Conservation (phyloP, 2,329 filamentous ascomycete genomes). For the Amauroascus verrucosus region DNA sequence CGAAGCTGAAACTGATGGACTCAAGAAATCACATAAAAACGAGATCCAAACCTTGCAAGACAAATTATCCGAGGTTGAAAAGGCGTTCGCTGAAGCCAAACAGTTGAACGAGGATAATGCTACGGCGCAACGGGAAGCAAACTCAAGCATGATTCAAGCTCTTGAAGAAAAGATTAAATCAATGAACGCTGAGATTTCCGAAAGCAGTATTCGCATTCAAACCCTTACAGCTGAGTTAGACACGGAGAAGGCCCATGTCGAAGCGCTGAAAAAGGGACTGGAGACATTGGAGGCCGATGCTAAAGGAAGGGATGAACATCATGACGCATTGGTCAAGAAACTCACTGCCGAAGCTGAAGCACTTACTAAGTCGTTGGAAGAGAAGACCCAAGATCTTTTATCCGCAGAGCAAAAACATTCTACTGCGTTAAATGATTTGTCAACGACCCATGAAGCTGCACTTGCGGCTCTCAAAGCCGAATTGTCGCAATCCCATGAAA, state of each 20-base stretch:
- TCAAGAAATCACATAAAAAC: conserved; percentile 12
- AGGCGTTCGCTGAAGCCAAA: conserved; percentile 17
- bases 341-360: conserved; percentile 28
- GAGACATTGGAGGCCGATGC: conserved; percentile 29
- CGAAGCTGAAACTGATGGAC: conserved; percentile 8
- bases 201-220: conserved; percentile 14
- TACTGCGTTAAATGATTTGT: conserved; percentile 27
- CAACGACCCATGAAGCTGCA: conserved; percentile 28
- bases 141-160: conserved; percentile 12
- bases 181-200: conserved; percentile 16
- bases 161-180: conserved; percentile 17
- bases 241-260: conserved; percentile 23
- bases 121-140: conserved; percentile 15
- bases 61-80: conserved; percentile 18
- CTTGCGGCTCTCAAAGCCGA: conserved; percentile 26
- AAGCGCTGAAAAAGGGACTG: conserved; percentile 30
- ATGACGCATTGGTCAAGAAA: conserved; percentile 27
- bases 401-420: conserved; percentile 27
- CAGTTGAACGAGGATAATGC: conserved; percentile 13
- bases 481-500: conserved; percentile 15
- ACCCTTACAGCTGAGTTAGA: conserved; percentile 16
- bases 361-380: conserved; percentile 27
- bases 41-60: conserved; percentile 18
- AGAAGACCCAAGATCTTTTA: conserved; percentile 25
- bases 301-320: conserved; percentile 30